Percentiles rank a stretch among this genome's conserved stretches.
These are phyloP conservation scores for Achaetomium macrosporum DNA, from an alignment of 2,329 filamentous ascomycete genomes.

Conservation along the genomic window DNA sequence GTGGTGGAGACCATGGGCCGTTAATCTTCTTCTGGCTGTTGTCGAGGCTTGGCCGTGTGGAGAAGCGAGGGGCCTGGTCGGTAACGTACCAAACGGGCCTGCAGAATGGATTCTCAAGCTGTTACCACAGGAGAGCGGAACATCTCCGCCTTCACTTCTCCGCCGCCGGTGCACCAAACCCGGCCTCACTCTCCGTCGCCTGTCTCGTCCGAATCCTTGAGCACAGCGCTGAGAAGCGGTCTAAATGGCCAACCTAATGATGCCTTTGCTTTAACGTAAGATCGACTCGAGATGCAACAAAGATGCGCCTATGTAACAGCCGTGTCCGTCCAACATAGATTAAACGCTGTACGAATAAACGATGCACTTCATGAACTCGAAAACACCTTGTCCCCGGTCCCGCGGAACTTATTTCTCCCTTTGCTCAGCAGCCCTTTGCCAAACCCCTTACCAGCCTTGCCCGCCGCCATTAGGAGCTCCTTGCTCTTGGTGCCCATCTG, in stretches of 20 bases:
- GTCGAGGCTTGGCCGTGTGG: not conserved
- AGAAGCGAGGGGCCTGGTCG: not conserved
- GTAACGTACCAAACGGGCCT: too few species aligned
- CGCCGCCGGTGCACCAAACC: too few species aligned
- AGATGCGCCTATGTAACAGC: not conserved
- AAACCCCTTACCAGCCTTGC: constrained; percentile 83
- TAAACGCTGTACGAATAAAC: not conserved
- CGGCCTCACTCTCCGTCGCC: too few species aligned
- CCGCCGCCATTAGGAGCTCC: constrained; percentile 79
- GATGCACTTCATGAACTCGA: constrained; percentile 20
- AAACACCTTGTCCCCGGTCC: constrained; percentile 82
- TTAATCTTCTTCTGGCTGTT: not conserved
- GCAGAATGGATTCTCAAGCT: too few species aligned
- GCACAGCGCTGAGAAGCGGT: too few species aligned
- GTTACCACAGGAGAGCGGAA: too few species aligned
- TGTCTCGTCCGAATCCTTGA: too few species aligned
- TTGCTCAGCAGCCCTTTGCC: constrained; percentile 89
- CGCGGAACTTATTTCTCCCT: constrained; percentile 75
- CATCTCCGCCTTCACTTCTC: too few species aligned
- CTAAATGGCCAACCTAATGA: too few species aligned
- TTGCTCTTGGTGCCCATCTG: constrained; percentile 80
- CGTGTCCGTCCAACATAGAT: not conserved
- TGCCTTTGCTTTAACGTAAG: too few species aligned
- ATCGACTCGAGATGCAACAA: not conserved
- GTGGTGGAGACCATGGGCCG: not conserved